Evolutionary conservation across 2,329 filamentous ascomycete genomes (phyloP).

Genomic region (Trichoderma cornu-damae): DNA sequence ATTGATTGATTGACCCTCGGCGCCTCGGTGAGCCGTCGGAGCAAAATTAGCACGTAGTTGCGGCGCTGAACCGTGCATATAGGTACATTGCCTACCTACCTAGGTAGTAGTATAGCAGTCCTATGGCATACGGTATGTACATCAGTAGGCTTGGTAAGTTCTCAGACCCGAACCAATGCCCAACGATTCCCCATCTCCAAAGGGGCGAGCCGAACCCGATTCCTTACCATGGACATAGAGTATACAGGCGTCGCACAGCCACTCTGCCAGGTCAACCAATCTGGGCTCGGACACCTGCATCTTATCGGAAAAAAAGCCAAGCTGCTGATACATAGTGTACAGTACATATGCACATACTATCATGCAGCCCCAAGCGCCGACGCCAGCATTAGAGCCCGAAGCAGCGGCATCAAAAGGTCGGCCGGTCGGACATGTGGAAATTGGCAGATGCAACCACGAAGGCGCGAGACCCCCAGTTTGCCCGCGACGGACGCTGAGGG

Average conservation of each 20-base stretch:
- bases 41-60: not conserved
- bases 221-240: not conserved
- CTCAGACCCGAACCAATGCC: no score
- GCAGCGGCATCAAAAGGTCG: not conserved
- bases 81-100: no score
- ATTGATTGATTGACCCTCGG: no score
- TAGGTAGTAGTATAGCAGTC: no score
- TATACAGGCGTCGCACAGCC: not conserved
- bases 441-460: constrained; percentile 14
- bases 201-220: no score
- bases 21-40: not conserved
- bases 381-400: not conserved
- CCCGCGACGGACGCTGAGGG: no score
- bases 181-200: no score
- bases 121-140: no score
- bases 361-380: not conserved
- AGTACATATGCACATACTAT: no score
- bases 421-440: constrained; percentile 10
- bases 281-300: constrained; percentile 8
- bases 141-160: no score
- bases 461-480: not conserved
- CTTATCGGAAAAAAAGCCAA: constrained; percentile 15
- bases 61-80: no score
- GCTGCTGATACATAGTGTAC: not conserved
- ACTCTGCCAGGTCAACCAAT: not conserved